These are phyloP conservation scores for Tricholoma flavovirens DNA, from an alignment of 768 basidiomycete genomes.

Conservation along the genomic window DNA sequence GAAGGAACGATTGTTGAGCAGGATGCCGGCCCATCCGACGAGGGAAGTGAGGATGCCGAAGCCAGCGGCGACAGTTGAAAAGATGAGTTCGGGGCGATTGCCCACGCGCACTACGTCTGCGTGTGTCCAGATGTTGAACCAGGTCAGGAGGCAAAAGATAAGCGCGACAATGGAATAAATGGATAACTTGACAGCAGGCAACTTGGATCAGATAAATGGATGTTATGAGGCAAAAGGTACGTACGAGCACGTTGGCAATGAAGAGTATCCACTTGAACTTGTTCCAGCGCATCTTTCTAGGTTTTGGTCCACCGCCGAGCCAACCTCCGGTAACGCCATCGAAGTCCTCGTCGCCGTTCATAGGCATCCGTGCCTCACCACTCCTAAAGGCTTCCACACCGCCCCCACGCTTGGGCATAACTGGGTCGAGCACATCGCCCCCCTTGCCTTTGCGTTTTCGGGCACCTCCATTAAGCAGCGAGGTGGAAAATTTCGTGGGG, in stretches of 20 bases:
- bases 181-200: constrained; percentile 33
- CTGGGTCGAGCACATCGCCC: constrained; percentile 23
- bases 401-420: constrained; percentile 54
- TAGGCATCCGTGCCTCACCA: constrained; percentile 37
- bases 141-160: constrained; percentile 64
- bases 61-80: constrained; percentile 62
- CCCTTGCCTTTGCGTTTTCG: constrained; percentile 20
- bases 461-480: constrained; percentile 30
- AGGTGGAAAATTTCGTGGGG: constrained; percentile 54
- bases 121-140: constrained; percentile 68
- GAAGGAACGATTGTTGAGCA: constrained; percentile 81
- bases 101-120: constrained; percentile 71
- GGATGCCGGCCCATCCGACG: constrained; percentile 73
- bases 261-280: constrained; percentile 78
- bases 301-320: constrained; percentile 7
- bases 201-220: background rate
- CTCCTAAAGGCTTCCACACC: constrained; percentile 51
- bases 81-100: constrained; percentile 59
- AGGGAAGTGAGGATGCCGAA: constrained; percentile 59
- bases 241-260: constrained; percentile 45
- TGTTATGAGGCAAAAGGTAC: constrained; percentile 6
- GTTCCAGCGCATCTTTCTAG: constrained; percentile 57
- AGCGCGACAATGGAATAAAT: constrained; percentile 58
- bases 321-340: constrained; percentile 30
- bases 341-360: constrained; percentile 33